Conservation (phyloP, 805 yeast genomes). For the Barnettozyma sucrosica region DNA sequence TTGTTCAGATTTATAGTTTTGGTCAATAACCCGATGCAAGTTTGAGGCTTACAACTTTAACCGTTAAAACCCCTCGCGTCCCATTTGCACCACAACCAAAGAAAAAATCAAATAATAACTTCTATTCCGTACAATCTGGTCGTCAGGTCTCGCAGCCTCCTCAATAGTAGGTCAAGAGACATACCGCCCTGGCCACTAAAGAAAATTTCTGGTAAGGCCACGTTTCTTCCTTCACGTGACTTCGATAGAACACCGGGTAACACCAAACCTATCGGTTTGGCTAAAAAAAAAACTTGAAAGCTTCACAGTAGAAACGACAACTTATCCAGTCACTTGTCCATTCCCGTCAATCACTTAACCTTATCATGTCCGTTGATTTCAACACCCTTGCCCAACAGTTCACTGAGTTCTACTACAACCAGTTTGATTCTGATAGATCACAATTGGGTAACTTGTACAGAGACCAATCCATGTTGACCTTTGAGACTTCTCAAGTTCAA, state of each 20-base stretch:
- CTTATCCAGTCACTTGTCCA: neutral
- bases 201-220: neutral
- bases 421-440: conserved; percentile 87
- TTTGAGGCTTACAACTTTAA: neutral
- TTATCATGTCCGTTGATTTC: conserved; percentile 32
- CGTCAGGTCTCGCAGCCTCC: neutral
- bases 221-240: neutral
- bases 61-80: neutral
- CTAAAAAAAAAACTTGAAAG: neutral
- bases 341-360: neutral
- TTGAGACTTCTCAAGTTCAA: conserved; percentile 90
- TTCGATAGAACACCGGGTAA: neutral
- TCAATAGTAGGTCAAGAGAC: too few species aligned
- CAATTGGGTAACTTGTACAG: conserved; percentile 93
- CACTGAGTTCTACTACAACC: conserved; percentile 91
- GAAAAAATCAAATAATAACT: neutral
- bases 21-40: neutral
- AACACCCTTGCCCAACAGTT: conserved; percentile 63
- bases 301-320: neutral
- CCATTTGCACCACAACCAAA: neutral
- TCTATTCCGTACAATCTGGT: neutral
- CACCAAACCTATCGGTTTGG: neutral
- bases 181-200: too few species aligned
- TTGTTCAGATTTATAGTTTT: neutral
- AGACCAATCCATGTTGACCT: conserved; percentile 95